Evolutionary conservation across 257 asterid species (phyloP).

Genomic region (Lycium barbarum): DNA sequence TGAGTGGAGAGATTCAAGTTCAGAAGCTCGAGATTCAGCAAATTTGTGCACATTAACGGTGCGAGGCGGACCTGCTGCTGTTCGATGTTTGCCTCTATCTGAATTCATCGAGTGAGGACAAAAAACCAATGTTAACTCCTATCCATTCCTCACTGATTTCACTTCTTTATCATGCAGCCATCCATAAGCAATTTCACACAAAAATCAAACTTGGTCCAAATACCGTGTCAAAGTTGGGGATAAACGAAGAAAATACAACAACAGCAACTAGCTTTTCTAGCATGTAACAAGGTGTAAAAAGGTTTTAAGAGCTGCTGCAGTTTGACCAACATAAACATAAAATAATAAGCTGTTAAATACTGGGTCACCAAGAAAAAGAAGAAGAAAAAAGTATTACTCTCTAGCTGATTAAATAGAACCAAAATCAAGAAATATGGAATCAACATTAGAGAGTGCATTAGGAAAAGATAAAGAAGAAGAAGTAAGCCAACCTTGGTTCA

Average conservation of each 20-base stretch:
- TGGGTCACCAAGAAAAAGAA: neutral
- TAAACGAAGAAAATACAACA: neutral
- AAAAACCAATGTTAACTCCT: neutral
- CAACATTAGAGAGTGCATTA: neutral
- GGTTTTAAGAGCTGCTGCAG: neutral
- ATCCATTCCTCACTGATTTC: neutral
- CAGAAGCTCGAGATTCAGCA: conserved; percentile 79
- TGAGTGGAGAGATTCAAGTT: conserved; percentile 71
- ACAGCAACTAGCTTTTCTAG: neutral
- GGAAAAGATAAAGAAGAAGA: neutral
- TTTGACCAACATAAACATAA: neutral
- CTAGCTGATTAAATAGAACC: neutral
- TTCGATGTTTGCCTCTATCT: conserved; percentile 47
- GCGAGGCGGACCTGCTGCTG: conserved; percentile 58
- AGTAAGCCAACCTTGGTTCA: neutral
- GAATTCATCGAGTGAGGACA: conserved; percentile 40
- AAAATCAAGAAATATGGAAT: neutral
- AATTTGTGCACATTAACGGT: conserved; percentile 74
- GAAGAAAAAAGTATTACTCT: neutral
- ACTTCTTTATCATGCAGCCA: neutral
- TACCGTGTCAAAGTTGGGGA: neutral
- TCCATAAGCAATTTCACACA: neutral
- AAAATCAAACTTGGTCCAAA: neutral
- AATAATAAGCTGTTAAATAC: neutral
- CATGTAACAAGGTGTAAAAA: neutral